Percentiles rank a stretch among this genome's conserved stretches.
Evolutionary conservation across 768 basidiomycete genomes (phyloP).

Genomic region (Suillus variegatus): DNA sequence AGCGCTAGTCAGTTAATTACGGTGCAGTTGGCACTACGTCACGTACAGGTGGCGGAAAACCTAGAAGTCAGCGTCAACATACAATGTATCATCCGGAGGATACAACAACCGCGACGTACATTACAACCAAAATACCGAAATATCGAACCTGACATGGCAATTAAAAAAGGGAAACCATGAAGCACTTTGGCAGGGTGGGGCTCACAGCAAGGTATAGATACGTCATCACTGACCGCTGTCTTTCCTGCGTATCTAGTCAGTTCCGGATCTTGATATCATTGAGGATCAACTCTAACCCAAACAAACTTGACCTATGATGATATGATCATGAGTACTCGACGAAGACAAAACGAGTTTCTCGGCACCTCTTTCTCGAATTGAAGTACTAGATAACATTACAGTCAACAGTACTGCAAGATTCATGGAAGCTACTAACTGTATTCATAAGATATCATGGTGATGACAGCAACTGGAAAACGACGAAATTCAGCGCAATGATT

Average conservation of each 20-base stretch:
- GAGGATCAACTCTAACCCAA: not conserved
- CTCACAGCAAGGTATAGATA: not conserved
- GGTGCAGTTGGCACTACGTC: not conserved
- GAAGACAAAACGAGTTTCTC: too few relatives aligned
- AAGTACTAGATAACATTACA: not conserved
- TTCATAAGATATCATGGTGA: not conserved
- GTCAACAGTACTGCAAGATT: not conserved
- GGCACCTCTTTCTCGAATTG: slow-evolving; percentile 1
- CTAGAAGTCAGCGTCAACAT: not conserved
- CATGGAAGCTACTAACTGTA: not conserved
- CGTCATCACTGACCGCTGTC: not conserved
- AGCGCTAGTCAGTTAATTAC: not conserved
- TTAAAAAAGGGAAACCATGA: not conserved
- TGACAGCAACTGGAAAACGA: not conserved
- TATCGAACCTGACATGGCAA: slow-evolving; percentile 1
- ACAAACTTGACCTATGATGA: not conserved
- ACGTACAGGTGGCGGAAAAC: not conserved
- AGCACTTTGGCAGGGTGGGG: not conserved
- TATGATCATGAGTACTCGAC: not conserved
- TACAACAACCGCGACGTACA: not conserved
- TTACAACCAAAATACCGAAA: not conserved
- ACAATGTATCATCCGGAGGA: not conserved
- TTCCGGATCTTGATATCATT: not conserved
- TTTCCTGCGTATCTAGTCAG: not conserved
- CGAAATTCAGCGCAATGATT: not conserved